Conservation (phyloP, 306 rosid genomes). For the Acacia acuminata region DNA sequence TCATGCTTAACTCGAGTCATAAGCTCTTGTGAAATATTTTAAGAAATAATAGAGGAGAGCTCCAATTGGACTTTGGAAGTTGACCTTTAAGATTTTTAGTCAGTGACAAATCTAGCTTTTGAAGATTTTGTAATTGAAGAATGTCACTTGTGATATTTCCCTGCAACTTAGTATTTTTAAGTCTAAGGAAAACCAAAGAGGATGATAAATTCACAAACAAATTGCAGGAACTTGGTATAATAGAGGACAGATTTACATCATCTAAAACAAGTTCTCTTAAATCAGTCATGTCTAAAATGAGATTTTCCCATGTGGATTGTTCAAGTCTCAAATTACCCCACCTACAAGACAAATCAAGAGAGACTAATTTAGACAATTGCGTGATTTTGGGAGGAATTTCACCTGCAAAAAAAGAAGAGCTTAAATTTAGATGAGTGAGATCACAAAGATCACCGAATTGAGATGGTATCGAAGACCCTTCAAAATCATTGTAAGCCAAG, state of each 20-base stretch:
- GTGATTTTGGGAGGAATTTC: constrained; percentile 4
- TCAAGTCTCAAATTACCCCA: background rate
- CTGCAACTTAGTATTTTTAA: background rate
- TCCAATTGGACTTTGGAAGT: background rate
- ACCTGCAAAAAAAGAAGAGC: fast-evolving
- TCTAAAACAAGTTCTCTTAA: background rate
- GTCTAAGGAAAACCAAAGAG: background rate
- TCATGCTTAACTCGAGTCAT: too few relatives aligned
- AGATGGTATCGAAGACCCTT: background rate
- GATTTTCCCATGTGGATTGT: background rate
- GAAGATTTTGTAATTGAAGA: background rate
- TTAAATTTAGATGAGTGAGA: constrained; percentile 25
- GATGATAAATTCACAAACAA: background rate
- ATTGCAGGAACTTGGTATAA: background rate
- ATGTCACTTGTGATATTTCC: background rate
- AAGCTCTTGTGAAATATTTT: too few relatives aligned
- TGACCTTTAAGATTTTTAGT: background rate
- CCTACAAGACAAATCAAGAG: background rate
- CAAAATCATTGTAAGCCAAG: constrained; percentile 19
- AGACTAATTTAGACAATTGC: background rate
- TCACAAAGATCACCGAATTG: constrained; percentile 16
- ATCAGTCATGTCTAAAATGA: background rate
- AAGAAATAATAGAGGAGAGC: background rate
- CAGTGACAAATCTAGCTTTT: background rate
- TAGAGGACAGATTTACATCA: background rate